Evolutionary conservation across 495 filamentous ascomycete species (phyloP), one percentile per base, ranked within the genome.

Genomic region (Letharia columbiana): DNA sequence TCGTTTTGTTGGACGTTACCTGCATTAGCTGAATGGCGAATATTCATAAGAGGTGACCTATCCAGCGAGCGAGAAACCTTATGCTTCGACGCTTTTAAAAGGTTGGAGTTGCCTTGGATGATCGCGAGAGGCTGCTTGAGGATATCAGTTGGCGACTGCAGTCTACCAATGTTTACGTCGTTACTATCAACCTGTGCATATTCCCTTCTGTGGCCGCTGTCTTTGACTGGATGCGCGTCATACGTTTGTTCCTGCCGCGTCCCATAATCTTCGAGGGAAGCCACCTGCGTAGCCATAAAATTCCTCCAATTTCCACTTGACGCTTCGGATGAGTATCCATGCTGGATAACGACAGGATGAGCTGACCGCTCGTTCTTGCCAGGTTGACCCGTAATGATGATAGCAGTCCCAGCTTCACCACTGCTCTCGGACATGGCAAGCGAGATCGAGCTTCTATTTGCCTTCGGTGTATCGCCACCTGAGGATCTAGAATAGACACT

Each of bases 401-500:
- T 52, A 52, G 68, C 70, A 42, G 70, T 71, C 18, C 70, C 70
- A 47, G 54, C 52, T 42, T 68, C 65, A 23, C 40, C 57, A 23
- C 50, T 61, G 33, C 61, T 61, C 10, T 67, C 65, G 10, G 67
- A 64, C 6, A 33, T 23, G 40, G 61, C 18, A n/a, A 66, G 44
- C 20, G 67, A 66, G 10, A 41, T 33, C 49, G 62, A 59, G 45
- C 56, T 66, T 17, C 47, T 62, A 15, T 23, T 54, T 44, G 64
- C 65, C 7, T 54, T 65, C 11, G 76, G 77, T 8, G 78, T 77
- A 39, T 77, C 68, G 33, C 79, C 82, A 63, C 78, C 78, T 39
- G 80, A 81, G 12, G 79, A 80, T 67, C 83, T 77, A 18, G 84
- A 87, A 74, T 87, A 87, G 4, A 84, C 63, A 64, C 84, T 87